Base-by-base conservation (phyloP, 1,139 yeast species). In the Sugiyamaella japonica region DNA sequence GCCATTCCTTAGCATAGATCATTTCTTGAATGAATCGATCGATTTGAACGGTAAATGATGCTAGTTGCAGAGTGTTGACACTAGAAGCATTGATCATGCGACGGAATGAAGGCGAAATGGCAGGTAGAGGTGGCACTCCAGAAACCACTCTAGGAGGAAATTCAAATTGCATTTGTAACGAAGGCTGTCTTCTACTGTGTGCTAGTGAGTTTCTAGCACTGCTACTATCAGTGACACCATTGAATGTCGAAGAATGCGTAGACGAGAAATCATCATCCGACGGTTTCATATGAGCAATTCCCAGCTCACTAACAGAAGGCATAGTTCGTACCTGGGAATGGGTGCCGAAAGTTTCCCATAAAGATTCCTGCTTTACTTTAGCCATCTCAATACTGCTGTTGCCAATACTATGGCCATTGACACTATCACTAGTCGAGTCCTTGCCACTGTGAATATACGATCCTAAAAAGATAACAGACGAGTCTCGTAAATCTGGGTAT, bases 401-500 rank as follows among this genome's bases (percentile, higher is more conserved):
- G 25, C 40, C 20, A 13, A 20, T 23, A 32, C 41, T n/a, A n/a
- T 23, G 32, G n/a, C 38, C 39, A 44, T 29, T 48, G 15, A 38
- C 25, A 36, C 50, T 48, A 25, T 31, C 44, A 32, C 45, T 28
- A 31, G 28, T 38, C 8, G 50, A 43, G 13, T 45, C 59, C 48
- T 59, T 52, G 31, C 59, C 52, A 1, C 61, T 54, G 13, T 65
- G 59, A 12, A 69, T 63, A 51, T 63, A 68, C 42, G 68, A 63
- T 8, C 73, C 72, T 20, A 70, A 61, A 36, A 68, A 63, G 39
- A 65, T 60, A 34, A 70, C 62, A 10, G 72, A 69, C 3, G 68
- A 55, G 41, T 70, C 73, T 9, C 73, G 60, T 49, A 68, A 55
- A 12, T 66, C 69, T 0, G 70, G 68, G 42, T 67, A 66, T 23